These are phyloP conservation scores for Cadophora malorum DNA, from an alignment of 2,329 filamentous ascomycete genomes.

Conservation along the genomic window DNA sequence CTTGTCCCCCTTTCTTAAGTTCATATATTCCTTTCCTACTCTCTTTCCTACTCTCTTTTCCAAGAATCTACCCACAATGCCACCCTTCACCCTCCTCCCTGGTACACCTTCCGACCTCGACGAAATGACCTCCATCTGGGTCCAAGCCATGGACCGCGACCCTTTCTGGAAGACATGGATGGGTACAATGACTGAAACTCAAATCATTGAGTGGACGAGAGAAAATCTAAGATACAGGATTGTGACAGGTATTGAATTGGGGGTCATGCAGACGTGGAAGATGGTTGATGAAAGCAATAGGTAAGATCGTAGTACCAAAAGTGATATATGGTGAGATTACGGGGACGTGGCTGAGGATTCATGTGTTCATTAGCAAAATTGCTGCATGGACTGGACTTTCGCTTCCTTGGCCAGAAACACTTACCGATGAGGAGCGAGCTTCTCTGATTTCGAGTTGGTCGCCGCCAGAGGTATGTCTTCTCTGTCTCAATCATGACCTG, in stretches of 20 bases:
- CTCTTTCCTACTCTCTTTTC: not conserved
- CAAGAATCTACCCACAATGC: not conserved
- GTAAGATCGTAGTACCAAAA: not conserved
- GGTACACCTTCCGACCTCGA: slow-evolving; percentile 3
- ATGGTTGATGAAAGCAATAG: not conserved
- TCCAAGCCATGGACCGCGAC: not conserved
- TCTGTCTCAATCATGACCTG: too few species aligned
- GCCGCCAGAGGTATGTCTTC: not conserved
- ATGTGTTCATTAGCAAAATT: not conserved
- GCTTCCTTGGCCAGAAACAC: not conserved
- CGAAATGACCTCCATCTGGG: not conserved
- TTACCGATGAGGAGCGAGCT: not conserved
- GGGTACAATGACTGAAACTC: not conserved
- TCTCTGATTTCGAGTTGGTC: not conserved
- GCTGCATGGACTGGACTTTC: not conserved
- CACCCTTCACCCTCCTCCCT: slow-evolving; percentile 1
- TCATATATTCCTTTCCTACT: too few species aligned
- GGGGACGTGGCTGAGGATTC: not conserved
- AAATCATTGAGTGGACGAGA: not conserved
- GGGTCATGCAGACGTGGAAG: slow-evolving; percentile 1
- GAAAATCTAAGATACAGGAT: not conserved
- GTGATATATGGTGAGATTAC: not conserved
- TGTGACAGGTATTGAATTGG: not conserved
- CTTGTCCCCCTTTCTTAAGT: too few species aligned
- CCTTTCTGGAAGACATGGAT: slow-evolving; percentile 7